phyloP scores from a whole-genome alignment of 148 eudicot species.

The Camellia lanceoleosa region DNA sequence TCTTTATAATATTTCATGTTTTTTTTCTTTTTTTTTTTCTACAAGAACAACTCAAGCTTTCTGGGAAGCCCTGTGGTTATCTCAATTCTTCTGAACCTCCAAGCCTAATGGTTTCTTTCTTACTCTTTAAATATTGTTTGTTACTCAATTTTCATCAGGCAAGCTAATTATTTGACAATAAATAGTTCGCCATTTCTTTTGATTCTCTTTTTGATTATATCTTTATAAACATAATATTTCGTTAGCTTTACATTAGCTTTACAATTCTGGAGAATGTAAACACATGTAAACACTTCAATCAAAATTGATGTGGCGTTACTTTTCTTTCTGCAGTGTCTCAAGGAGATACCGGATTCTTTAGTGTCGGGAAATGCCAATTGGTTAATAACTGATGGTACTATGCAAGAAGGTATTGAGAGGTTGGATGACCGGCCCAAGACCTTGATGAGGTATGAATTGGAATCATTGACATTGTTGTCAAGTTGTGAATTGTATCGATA shows the following conservation, averaged over 20 bases:
- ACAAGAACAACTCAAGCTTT: constrained; percentile 52
- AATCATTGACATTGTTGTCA: not conserved
- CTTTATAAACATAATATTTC: not conserved
- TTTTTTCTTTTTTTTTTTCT: constrained; percentile 1
- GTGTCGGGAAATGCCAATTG: constrained; percentile 20
- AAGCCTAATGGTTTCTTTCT: constrained; percentile 44
- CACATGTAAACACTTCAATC: not conserved
- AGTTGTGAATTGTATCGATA: too few species aligned
- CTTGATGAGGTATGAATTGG: constrained; percentile 31
- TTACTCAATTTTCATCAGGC: not conserved
- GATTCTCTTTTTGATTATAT: not conserved
- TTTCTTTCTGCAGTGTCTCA: constrained; percentile 38
- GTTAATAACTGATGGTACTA: constrained; percentile 27
- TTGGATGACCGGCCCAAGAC: constrained; percentile 29
- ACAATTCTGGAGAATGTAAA: not conserved
- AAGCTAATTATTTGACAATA: constrained; percentile 1
- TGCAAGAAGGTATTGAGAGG: constrained; percentile 15
- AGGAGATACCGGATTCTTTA: constrained; percentile 35
- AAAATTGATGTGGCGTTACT: not conserved
- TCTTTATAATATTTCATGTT: constrained; percentile 4
- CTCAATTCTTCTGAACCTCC: constrained; percentile 35
- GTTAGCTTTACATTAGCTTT: not conserved
- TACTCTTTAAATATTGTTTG: constrained; percentile 3
- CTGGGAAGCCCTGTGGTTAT: constrained; percentile 38
- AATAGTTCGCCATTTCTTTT: not conserved